phyloP scores from a whole-genome alignment of 1,284 basidiomycete genomes.

The Ceratobasidium sp. region DNA sequence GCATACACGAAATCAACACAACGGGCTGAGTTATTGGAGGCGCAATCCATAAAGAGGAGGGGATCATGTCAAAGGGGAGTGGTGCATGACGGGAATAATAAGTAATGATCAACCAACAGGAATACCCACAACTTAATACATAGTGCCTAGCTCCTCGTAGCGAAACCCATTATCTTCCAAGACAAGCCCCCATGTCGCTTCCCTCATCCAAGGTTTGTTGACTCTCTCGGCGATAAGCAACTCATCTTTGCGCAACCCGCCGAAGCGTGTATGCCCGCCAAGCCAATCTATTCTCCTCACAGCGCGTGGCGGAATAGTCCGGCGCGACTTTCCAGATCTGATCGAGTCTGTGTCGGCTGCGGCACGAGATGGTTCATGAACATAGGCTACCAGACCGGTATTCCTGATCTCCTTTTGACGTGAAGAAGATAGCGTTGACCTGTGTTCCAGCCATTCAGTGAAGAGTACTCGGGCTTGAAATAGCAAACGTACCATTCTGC shows the following conservation, averaged over 20 bases:
- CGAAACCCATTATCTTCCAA: slow-evolving; percentile 15
- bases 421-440: slow-evolving; percentile 8
- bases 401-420: not conserved
- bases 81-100: not conserved
- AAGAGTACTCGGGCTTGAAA: not conserved
- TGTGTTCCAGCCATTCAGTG: not conserved
- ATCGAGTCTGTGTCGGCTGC: slow-evolving; percentile 2
- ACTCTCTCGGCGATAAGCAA: slow-evolving; percentile 4
- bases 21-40: too few species aligned
- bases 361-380: slow-evolving; percentile 2
- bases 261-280: slow-evolving; percentile 1
- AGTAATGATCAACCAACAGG: not conserved
- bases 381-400: slow-evolving; percentile 3
- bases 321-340: slow-evolving; percentile 5
- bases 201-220: slow-evolving; percentile 12
- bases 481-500: slow-evolving; percentile 6
- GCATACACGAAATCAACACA: too few species aligned
- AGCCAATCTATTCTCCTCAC: slow-evolving; percentile 28
- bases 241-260: slow-evolving; percentile 17
- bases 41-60: not conserved
- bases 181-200: slow-evolving; percentile 13
- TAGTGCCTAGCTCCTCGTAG: slow-evolving; percentile 6
- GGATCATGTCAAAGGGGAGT: not conserved
- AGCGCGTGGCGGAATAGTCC: not conserved
- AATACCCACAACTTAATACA: not conserved